A percentile compares a stretch with the other conserved stretches of the same genome.
Evolutionary conservation across 2,329 filamentous ascomycete species (phyloP).

Genomic region (Aspergillus caelatus): DNA sequence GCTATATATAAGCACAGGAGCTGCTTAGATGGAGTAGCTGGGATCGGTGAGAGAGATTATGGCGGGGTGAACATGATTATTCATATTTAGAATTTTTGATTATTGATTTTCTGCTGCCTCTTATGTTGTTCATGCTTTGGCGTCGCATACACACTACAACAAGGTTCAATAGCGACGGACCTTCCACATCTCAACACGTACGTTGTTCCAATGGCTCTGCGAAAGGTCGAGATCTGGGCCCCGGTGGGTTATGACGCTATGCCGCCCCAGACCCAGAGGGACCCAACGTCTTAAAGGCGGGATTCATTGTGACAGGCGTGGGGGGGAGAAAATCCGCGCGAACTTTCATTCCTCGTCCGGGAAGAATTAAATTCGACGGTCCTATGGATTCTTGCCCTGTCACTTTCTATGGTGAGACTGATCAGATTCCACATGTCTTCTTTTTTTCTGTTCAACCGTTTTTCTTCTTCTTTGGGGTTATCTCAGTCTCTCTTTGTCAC

Average conservation of each 20-base stretch:
- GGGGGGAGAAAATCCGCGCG: slow-evolving; percentile 10
- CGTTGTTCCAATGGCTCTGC: neutral
- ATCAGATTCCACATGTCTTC: neutral
- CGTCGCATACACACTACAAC: slow-evolving; percentile 1
- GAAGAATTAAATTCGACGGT: neutral
- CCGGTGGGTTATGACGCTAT: slow-evolving; percentile 21
- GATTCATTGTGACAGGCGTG: slow-evolving; percentile 5
- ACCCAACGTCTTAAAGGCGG: slow-evolving; percentile 10
- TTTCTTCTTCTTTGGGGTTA: neutral
- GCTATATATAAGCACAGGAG: slow-evolving; percentile 10
- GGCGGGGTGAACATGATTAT: slow-evolving; percentile 1
- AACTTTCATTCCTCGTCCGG: neutral
- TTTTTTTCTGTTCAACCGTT: neutral
- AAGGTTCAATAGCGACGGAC: slow-evolving; percentile 7
- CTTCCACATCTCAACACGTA: slow-evolving; percentile 5
- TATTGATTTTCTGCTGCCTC: neutral
- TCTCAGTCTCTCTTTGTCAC: neutral
- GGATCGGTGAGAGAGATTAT: neutral
- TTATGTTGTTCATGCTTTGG: neutral
- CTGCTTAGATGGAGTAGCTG: neutral
- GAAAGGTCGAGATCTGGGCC: neutral
- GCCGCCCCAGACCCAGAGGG: slow-evolving; percentile 8
- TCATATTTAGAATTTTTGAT: neutral
- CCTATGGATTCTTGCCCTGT: neutral
- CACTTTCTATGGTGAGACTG: neutral